Base-by-base conservation (phyloP, 805 yeast genomes). In the Candida hispaniensis region DNA sequence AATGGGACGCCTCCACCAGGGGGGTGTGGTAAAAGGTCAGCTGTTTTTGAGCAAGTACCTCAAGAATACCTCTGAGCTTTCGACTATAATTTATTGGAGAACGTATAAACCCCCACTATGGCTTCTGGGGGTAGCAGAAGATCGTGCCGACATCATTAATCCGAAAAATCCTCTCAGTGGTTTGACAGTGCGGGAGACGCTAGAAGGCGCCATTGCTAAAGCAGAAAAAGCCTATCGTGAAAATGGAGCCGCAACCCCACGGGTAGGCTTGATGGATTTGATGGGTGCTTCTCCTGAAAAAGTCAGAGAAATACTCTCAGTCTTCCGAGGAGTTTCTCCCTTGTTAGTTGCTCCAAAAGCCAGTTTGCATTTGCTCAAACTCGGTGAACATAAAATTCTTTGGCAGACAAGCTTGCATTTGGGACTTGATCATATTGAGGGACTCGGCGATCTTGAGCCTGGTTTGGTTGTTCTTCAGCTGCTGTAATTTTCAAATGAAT, bases 21-120 rank as follows among this genome's bases (percentile, higher is more conserved):
- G 88, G 24, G 99, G 99, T 1, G 71, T 91, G 0, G 59, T 88
- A 1, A 77, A 81, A 0, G 77, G 79, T 0, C 58, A 80, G 40
- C 44, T 42, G 3, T 43, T 44, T 32, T 38, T 56, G 10, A 46
- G 57, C 10, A 39, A 44, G 6, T 24, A 43, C 38, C 34, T 51
- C 12, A 41, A 47, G 3, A 34, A 45, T 13, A 43, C 38, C 4
- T 51, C 57, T 4, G 18, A 22, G 14, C 8, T 8, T 3, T 36
- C 53, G 3, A 56, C 65, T 0, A 59, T 71, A 0, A 49, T 88
- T 4, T 88, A 93, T 83, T 88, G 97, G 97, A 74, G 83, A 53
- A 83, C 95, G 0, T 91, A 88, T 47, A 70, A 82, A 4, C 96
- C 97, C 1, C 97, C 98, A 3, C 69, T 82, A 4, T 91, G 94